Percentiles rank a stretch among this genome's conserved stretches.
phyloP scores from a whole-genome alignment of 345 rosid species.

The Camelina sativa region DNA sequence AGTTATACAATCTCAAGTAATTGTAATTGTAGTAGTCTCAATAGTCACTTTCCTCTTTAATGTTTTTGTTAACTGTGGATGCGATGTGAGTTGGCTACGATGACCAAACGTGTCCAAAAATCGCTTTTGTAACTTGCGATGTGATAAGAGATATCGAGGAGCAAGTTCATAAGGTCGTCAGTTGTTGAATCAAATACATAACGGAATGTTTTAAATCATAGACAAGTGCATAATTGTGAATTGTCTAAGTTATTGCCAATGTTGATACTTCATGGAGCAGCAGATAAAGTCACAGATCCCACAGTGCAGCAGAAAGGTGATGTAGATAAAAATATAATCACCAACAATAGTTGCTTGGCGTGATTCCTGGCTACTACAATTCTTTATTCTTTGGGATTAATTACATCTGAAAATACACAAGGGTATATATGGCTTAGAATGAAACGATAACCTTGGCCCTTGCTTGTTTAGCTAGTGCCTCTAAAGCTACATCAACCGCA shows the following conservation, averaged over 20 bases:
- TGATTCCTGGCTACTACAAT: slow-evolving; percentile 41
- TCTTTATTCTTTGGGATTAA: neutral
- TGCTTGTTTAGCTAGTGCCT: slow-evolving; percentile 13
- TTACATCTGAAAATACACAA: neutral
- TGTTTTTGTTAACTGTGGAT: slow-evolving; percentile 1
- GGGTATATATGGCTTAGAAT: neutral
- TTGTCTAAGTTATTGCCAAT: slow-evolving; percentile 52
- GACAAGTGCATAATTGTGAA: neutral
- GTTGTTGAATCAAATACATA: slow-evolving; percentile 3
- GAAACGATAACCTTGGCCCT: neutral
- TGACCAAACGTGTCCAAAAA: slow-evolving; percentile 57
- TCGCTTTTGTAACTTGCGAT: slow-evolving; percentile 69
- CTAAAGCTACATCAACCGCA: slow-evolving; percentile 39
- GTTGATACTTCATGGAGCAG: slow-evolving; percentile 79
- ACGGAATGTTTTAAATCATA: neutral
- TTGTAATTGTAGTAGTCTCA: too few relatives aligned
- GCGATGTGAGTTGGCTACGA: slow-evolving; percentile 69
- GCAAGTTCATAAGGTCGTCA: slow-evolving; percentile 64
- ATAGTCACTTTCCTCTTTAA: neutral
- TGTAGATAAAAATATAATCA: too few relatives aligned
- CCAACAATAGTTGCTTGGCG: slow-evolving; percentile 59
- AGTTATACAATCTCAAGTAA: too few relatives aligned
- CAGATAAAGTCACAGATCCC: slow-evolving; percentile 58
- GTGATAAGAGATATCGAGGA: slow-evolving; percentile 72
- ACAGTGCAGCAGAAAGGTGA: slow-evolving; percentile 48